Base-by-base conservation (phyloP, 176 grass and related monocot species). In the Phoenix dactylifera region DNA sequence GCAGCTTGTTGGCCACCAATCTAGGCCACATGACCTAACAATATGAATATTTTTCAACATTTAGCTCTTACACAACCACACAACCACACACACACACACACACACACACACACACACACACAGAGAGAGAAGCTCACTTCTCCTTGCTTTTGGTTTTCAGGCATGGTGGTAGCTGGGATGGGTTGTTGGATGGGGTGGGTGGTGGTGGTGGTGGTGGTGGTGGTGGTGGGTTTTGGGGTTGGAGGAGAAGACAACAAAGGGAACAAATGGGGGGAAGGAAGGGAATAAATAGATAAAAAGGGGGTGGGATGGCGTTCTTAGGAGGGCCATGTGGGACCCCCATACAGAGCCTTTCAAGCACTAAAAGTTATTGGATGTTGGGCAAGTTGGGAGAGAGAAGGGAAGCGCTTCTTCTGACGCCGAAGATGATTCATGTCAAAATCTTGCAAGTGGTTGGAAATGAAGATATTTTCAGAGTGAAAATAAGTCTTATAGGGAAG, bases 1-100 rank as follows among this genome's bases (percentile, higher is more conserved):
- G 48, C 25, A 72, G 58, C 69, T 72, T 72, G 69, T 72, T 62
- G 18, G 69, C 49, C 49, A 72, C 57, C 49, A 72, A 62, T 61
- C 58, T 62, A 15, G 69, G 58, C 69, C 69, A 72, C 24, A 72
- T 18, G 25, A 67, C 51, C 64, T 67, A 24, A 16, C 23, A 58
- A 25, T 10, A 26, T 58, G 9, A 58, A 24, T 9, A 44, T 26
- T 60, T 18, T 12, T 60, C 16, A n/a, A 18, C 26, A 29, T 6
- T 30, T 60, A 60, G 26, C 7, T 19, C 3, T 60, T 5, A 44
- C 35, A 44, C 35, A 44, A 14, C 28, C 22, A 44, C 35, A 44
- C 35, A 44, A 14, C 28, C 22, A 22, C 19, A 24, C n/a, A 22
- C 22, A 14, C 28, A 44, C 4, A 30, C 5, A 30, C 3, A 25